Percentiles rank a stretch among this genome's conserved stretches.
Evolutionary conservation across 768 basidiomycete genomes (phyloP).

Genomic region (Lanmaoa rubissima): DNA sequence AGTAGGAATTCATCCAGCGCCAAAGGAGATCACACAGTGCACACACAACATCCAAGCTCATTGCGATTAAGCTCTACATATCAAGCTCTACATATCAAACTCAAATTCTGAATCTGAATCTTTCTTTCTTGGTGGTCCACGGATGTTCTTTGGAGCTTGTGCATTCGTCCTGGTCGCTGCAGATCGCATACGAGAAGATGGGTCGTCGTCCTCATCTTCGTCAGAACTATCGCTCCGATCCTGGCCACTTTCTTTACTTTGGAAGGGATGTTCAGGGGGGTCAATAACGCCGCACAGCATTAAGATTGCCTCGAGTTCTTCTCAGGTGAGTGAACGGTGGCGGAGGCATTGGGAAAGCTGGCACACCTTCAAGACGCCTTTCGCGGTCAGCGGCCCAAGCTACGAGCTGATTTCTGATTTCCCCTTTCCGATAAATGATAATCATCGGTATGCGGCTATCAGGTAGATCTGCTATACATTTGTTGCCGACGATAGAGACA

Average conservation of each 20-base stretch:
- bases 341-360: background rate
- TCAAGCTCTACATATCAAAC: slow-evolving; percentile 74
- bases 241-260: slow-evolving; percentile 22
- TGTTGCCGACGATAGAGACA: slow-evolving; percentile 90
- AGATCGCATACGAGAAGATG: slow-evolving; percentile 56
- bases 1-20: background rate
- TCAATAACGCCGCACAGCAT: slow-evolving; percentile 66
- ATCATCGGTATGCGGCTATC: slow-evolving; percentile 90
- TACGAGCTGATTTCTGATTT: slow-evolving; percentile 80
- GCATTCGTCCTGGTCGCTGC: slow-evolving; percentile 56
- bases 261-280: slow-evolving; percentile 46
- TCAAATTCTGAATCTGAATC: slow-evolving; percentile 82
- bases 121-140: slow-evolving; percentile 47
- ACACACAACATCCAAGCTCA: background rate
- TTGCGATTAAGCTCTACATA: slow-evolving; percentile 37
- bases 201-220: slow-evolving; percentile 48
- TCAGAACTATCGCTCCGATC: slow-evolving; percentile 42
- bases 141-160: slow-evolving; percentile 52
- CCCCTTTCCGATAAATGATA: slow-evolving; percentile 90
- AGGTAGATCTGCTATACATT: slow-evolving; percentile 95
- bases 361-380: slow-evolving; percentile 70
- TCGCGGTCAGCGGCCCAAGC: slow-evolving; percentile 83
- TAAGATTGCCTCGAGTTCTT: slow-evolving; percentile 72
- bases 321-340: background rate
- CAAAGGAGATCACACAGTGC: background rate